Evolutionary conservation across 2,329 filamentous ascomycete genomes (phyloP).

Genomic region (Trichophaea hybrida): DNA sequence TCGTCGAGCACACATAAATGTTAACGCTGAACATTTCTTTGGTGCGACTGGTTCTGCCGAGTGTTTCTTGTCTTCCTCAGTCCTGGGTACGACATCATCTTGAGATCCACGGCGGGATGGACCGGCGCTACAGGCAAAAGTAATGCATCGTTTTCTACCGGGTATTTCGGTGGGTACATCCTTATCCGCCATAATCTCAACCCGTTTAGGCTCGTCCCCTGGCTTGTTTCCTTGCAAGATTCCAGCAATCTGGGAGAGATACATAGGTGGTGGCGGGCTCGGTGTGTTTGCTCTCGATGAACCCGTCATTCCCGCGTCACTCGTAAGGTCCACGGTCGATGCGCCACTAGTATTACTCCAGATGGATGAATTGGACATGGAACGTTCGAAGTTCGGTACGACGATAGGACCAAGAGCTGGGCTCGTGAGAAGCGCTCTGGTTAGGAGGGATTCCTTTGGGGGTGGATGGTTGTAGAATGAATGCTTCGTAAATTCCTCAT

Average conservation of each 20-base stretch:
- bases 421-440: slow-evolving; percentile 60
- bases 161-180: slow-evolving; percentile 48
- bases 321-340: slow-evolving; percentile 85
- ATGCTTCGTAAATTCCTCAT: slow-evolving; percentile 36
- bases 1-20: slow-evolving; percentile 49
- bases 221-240: slow-evolving; percentile 27
- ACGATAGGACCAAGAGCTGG: slow-evolving; percentile 43
- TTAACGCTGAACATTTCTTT: slow-evolving; percentile 47
- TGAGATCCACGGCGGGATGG: slow-evolving; percentile 33
- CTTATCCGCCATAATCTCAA: slow-evolving; percentile 30
- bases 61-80: slow-evolving; percentile 22
- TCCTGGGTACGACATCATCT: slow-evolving; percentile 27
- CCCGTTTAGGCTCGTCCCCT: slow-evolving; percentile 19
- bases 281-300: slow-evolving; percentile 77
- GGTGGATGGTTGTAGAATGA: slow-evolving; percentile 34
- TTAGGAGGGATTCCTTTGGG: slow-evolving; percentile 71
- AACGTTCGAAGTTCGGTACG: slow-evolving; percentile 18
- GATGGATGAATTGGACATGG: slow-evolving; percentile 44
- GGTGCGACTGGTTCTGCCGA: slow-evolving; percentile 27
- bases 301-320: slow-evolving; percentile 80
- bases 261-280: slow-evolving; percentile 62
- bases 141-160: slow-evolving; percentile 76
- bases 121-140: slow-evolving; percentile 66
- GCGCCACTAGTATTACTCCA: slow-evolving; percentile 67
- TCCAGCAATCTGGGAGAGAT: slow-evolving; percentile 15